Evolutionary conservation across 345 rosid genomes (phyloP).

Genomic region (Pistacia atlantica): DNA sequence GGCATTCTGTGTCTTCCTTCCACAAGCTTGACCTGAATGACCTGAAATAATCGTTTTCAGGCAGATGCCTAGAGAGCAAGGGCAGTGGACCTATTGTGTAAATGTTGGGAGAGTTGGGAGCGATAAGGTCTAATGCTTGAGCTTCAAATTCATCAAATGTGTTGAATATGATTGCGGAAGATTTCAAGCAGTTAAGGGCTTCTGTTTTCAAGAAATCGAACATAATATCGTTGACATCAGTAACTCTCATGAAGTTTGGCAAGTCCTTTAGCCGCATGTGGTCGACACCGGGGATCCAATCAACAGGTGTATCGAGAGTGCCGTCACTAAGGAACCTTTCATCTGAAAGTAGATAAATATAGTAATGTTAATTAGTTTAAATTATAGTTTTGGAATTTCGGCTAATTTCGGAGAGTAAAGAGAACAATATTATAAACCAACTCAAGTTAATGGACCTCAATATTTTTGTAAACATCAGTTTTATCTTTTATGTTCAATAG

Average conservation of each 20-base stretch:
- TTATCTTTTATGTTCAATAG: no score
- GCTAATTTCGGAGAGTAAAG: no score
- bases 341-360: conserved; percentile 24
- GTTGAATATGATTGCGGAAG: conserved; percentile 41
- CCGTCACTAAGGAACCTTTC: conserved; percentile 32
- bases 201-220: conserved; percentile 19
- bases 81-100: conserved; percentile 39
- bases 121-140: conserved; percentile 29
- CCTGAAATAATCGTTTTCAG: neutral
- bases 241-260: conserved; percentile 35
- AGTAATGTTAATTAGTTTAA: no score
- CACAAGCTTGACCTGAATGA: conserved; percentile 29
- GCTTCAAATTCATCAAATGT: conserved; percentile 45
- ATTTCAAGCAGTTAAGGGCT: conserved; percentile 26
- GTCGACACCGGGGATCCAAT: conserved; percentile 47
- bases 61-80: conserved; percentile 30
- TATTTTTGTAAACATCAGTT: no score
- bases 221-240: conserved; percentile 31
- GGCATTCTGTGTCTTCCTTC: conserved; percentile 33
- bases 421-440: no score
- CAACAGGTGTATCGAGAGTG: conserved; percentile 29
- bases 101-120: conserved; percentile 24
- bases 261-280: conserved; percentile 39
- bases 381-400: no score
- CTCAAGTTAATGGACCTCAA: no score